phyloP scores from a whole-genome alignment of 495 filamentous ascomycete genomes.

The Penicillium argentinense region DNA sequence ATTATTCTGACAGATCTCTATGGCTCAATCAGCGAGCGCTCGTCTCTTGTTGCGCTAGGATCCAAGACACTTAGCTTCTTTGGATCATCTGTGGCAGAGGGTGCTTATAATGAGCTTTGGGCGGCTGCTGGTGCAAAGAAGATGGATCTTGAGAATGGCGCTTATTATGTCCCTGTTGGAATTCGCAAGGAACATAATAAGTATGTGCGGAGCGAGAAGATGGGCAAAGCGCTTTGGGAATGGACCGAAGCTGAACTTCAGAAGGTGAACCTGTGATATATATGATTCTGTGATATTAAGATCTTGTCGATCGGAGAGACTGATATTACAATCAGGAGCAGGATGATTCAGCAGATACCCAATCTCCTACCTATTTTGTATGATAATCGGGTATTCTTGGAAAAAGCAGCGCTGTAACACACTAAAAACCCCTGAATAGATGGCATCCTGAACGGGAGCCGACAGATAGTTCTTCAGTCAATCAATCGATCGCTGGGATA shows the following conservation, averaged over 20 bases:
- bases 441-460: too few relatives aligned
- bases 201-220: constrained; percentile 23
- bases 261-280: neutral
- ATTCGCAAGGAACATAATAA: constrained; percentile 24
- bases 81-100: constrained; percentile 26
- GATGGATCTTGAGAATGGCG: constrained; percentile 31
- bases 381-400: too few relatives aligned
- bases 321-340: too few relatives aligned
- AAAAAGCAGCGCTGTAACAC: too few relatives aligned
- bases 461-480: too few relatives aligned
- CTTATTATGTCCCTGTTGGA: constrained; percentile 42
- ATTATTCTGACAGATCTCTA: constrained; percentile 36
- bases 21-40: constrained; percentile 10
- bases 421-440: too few relatives aligned
- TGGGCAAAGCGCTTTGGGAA: constrained; percentile 40
- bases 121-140: constrained; percentile 36
- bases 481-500: too few relatives aligned
- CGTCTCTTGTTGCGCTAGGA: constrained; percentile 7
- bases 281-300: too few relatives aligned
- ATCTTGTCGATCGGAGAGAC: too few relatives aligned
- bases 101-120: constrained; percentile 42
- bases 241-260: constrained; percentile 44
- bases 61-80: constrained; percentile 12
- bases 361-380: too few relatives aligned
- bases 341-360: too few relatives aligned